Conservation (phyloP, 2,329 filamentous ascomycete species). For the Cladophialophora psammophila region DNA sequence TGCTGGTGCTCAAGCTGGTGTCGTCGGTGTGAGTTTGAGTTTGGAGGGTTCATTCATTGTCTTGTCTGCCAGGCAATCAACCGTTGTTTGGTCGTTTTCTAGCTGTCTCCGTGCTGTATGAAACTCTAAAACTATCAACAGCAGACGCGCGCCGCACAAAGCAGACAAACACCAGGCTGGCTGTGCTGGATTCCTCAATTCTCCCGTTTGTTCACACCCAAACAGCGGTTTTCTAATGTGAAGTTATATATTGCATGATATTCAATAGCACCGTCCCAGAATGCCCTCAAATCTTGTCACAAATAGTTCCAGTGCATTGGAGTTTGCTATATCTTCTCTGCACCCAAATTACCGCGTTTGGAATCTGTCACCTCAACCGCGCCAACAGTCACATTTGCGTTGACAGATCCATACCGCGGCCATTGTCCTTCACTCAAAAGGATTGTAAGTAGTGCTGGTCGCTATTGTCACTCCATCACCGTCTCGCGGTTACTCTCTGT, state of each 20-base stretch:
- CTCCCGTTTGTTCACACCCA: slow-evolving; percentile 7
- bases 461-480: not conserved
- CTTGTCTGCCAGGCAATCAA: slow-evolving; percentile 14
- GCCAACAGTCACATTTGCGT: not conserved
- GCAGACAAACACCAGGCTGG: not conserved
- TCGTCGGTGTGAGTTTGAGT: not conserved
- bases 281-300: not conserved
- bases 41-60: slow-evolving; percentile 9
- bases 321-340: slow-evolving; percentile 8
- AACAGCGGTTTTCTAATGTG: not conserved
- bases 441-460: not conserved
- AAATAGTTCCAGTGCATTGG: not conserved
- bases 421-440: not conserved
- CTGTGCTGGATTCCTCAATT: not conserved
- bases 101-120: not conserved
- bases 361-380: not conserved
- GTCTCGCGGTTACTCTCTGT: not conserved
- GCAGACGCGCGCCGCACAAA: not conserved
- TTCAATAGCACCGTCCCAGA: not conserved
- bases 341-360: not conserved
- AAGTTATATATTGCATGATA: slow-evolving; percentile 1
- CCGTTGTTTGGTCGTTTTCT: slow-evolving; percentile 15
- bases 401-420: not conserved
- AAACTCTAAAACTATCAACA: slow-evolving; percentile 11
- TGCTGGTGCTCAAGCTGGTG: not conserved